A percentile compares a stretch with the other conserved stretches of the same genome.
phyloP scores from a whole-genome alignment of 352 stramenopile species.

The Globisporangium lucens region DNA sequence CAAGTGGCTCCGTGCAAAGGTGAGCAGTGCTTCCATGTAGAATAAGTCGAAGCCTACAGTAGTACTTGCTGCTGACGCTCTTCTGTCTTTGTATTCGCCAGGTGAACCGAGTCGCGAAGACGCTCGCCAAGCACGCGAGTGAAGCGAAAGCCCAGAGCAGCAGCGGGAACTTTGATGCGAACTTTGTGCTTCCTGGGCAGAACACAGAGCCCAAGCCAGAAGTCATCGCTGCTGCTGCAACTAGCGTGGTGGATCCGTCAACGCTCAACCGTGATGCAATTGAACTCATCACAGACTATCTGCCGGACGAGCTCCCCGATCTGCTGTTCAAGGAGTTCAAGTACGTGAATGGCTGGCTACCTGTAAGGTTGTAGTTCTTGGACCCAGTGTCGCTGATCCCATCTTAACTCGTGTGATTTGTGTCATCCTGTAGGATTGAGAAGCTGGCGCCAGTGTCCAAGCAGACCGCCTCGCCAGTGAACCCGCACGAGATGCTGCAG shows the following conservation, averaged over 20 bases:
- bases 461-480: neutral
- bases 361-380: neutral
- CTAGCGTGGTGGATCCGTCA: conserved; percentile 2
- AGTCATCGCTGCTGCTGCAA: neutral
- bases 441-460: conserved; percentile 24
- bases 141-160: conserved; percentile 17
- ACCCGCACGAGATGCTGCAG: conserved; percentile 18
- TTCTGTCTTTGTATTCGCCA: conserved; percentile 14
- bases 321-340: conserved; percentile 49
- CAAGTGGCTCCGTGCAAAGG: conserved; percentile 52
- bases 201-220: conserved; percentile 14
- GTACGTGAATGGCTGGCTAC: conserved; percentile 27
- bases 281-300: conserved; percentile 55
- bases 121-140: conserved; percentile 35
- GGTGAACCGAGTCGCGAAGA: conserved; percentile 33
- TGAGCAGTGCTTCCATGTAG: neutral
- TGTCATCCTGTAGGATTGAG: conserved; percentile 24
- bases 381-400: neutral
- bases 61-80: neutral
- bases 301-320: conserved; percentile 39
- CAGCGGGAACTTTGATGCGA: conserved; percentile 30
- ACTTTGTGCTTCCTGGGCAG: conserved; percentile 13
- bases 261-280: conserved; percentile 42
- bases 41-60: neutral
- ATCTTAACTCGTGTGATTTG: neutral